Percentiles rank a stretch among this genome's conserved stretches.
phyloP scores from a whole-genome alignment of 176 grass and related monocot genomes.

The Oryza punctata region DNA sequence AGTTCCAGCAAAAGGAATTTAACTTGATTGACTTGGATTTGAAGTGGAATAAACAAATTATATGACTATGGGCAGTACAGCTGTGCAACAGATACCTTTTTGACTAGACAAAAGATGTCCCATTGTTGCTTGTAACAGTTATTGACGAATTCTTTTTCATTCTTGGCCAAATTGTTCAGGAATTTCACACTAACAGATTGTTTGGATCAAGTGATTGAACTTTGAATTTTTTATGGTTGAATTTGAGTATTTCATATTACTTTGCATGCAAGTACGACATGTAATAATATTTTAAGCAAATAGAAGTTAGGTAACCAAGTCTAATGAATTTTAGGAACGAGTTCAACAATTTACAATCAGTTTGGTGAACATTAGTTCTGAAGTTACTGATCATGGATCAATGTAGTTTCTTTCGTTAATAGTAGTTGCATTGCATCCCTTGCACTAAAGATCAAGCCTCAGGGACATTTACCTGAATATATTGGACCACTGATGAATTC shows the following conservation, averaged over 20 bases:
- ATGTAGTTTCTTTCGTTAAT: not conserved
- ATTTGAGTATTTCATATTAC: no score
- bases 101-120: not conserved
- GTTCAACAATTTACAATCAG: not conserved
- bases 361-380: conserved; percentile 15
- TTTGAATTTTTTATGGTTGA: no score
- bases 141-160: not conserved
- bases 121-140: not conserved
- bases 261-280: no score
- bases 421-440: conserved; percentile 3
- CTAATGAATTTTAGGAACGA: not conserved
- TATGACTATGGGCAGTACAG: not conserved
- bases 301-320: not conserved
- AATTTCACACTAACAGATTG: not conserved
- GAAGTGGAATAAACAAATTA: conserved; percentile 2
- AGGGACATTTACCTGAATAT: conserved; percentile 75
- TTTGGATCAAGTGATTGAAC: not conserved
- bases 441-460: not conserved
- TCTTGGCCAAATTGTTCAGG: not conserved
- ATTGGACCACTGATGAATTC: conserved; percentile 89
- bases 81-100: not conserved
- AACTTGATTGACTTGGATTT: not conserved
- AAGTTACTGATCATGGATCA: conserved; percentile 5
- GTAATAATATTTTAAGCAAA: not conserved
- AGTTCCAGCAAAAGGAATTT: not conserved